A percentile compares a stretch with the other conserved stretches of the same genome.
Conservation (phyloP, 1,284 basidiomycete genomes). For the Leccinum cinnamomeum region DNA sequence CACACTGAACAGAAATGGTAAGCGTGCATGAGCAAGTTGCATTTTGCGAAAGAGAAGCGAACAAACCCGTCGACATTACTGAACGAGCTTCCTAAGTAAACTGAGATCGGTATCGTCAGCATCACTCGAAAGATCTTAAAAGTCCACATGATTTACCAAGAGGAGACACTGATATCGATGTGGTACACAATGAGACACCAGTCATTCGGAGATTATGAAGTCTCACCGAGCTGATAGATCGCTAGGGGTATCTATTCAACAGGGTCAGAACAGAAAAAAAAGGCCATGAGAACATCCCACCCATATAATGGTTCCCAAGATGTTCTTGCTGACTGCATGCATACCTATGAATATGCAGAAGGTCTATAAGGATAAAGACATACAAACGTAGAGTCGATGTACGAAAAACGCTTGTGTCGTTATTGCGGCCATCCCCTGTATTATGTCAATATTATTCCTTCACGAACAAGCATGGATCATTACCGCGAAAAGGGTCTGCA, state of each 20-base stretch:
- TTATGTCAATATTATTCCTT: background rate
- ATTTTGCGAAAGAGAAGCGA: background rate
- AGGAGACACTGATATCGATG: background rate
- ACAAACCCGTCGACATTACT: constrained; percentile 6
- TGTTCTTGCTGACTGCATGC: constrained; percentile 14
- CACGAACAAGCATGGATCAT: too few species aligned
- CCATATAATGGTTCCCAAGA: constrained; percentile 1
- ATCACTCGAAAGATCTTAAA: background rate
- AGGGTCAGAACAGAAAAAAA: background rate
- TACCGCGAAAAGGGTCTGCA: constrained; percentile 6
- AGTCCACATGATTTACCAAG: background rate
- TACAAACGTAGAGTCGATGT: constrained; percentile 17
- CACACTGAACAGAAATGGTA: background rate
- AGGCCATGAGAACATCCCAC: constrained; percentile 1
- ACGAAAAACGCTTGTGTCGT: constrained; percentile 18
- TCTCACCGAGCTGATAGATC: too few species aligned
- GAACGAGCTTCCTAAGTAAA: background rate
- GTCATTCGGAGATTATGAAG: too few species aligned
- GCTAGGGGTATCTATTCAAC: too few species aligned
- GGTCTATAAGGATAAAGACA: background rate
- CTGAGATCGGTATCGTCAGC: background rate
- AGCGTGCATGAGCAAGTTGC: background rate
- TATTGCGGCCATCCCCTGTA: constrained; percentile 8
- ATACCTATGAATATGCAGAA: background rate
- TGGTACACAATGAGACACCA: constrained; percentile 1